Percentiles rank a stretch among this genome's conserved stretches.
These are phyloP conservation scores for Aspergillus calidoustus DNA, from an alignment of 2,329 filamentous ascomycete genomes.

Conservation along the genomic window DNA sequence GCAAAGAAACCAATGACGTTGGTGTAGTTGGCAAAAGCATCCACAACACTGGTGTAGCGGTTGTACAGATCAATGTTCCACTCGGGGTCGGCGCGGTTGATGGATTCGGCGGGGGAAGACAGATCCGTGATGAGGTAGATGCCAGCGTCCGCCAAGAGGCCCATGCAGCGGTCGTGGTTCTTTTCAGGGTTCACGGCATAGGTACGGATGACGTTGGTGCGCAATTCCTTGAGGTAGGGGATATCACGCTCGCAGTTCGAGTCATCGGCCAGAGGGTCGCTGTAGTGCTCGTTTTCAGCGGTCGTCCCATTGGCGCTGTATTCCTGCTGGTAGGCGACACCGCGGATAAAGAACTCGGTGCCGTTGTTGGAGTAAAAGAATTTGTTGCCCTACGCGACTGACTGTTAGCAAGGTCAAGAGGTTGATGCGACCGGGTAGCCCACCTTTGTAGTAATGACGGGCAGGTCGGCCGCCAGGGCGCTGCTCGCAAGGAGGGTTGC, in stretches of 20 bases:
- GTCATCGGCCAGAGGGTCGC: slow-evolving; percentile 79
- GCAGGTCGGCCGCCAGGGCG: slow-evolving; percentile 56
- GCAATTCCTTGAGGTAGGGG: slow-evolving; percentile 74
- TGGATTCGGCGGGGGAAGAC: slow-evolving; percentile 78
- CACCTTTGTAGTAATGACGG: slow-evolving; percentile 68
- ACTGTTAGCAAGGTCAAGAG: slow-evolving; percentile 6
- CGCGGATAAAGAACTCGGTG: slow-evolving; percentile 83
- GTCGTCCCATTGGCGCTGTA: slow-evolving; percentile 54
- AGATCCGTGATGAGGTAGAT: slow-evolving; percentile 97
- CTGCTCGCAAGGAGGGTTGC: slow-evolving; percentile 55
- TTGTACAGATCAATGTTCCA: slow-evolving; percentile 81
- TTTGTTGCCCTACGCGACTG: slow-evolving; percentile 66
- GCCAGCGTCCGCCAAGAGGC: slow-evolving; percentile 75
- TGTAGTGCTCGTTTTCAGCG: slow-evolving; percentile 60
- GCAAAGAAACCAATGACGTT: slow-evolving; percentile 98
- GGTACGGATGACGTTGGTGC: slow-evolving; percentile 92
- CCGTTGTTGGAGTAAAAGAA: slow-evolving; percentile 88
- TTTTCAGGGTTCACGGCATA: slow-evolving; percentile 84
- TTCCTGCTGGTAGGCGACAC: slow-evolving; percentile 84
- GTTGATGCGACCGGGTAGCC: background rate
- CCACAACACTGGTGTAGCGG: slow-evolving; percentile 83
- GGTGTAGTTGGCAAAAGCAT: slow-evolving; percentile 78
- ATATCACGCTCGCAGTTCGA: slow-evolving; percentile 81
- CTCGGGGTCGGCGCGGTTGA: slow-evolving; percentile 76
- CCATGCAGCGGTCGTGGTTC: slow-evolving; percentile 86